Percentiles rank a stretch among this genome's conserved stretches.
phyloP scores from a whole-genome alignment of 164 flowering plant genomes.

The Piper betle region DNA sequence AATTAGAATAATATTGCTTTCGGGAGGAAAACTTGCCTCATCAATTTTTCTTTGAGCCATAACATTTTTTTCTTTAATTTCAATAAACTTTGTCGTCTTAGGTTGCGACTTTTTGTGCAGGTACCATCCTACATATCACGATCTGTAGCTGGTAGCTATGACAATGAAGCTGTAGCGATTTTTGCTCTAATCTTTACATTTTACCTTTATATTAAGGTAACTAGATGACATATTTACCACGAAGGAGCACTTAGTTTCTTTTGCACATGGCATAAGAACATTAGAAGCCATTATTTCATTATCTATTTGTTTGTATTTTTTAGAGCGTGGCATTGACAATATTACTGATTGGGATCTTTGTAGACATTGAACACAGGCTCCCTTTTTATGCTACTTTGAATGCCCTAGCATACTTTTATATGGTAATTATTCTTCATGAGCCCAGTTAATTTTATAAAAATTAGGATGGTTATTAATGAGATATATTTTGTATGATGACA shows the following conservation, averaged over 20 bases:
- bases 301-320: neutral
- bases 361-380: slow-evolving; percentile 98
- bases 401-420: slow-evolving; percentile 86
- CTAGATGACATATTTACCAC: neutral
- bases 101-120: slow-evolving; percentile 25
- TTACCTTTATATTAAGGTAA: slow-evolving; percentile 90
- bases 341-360: slow-evolving; percentile 10
- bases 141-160: slow-evolving; percentile 99
- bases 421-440: slow-evolving; percentile 37
- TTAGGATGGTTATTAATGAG: neutral
- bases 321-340: neutral
- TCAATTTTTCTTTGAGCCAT: too few species aligned
- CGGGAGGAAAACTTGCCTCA: too few species aligned
- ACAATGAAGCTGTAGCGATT: slow-evolving; percentile 99
- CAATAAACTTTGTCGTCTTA: neutral
- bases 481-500: neutral
- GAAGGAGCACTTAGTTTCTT: neutral
- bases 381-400: slow-evolving; percentile 95
- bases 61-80: too few species aligned
- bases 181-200: slow-evolving; percentile 97
- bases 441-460: neutral
- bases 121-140: slow-evolving; percentile 98
- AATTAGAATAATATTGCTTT: too few species aligned
- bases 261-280: neutral
- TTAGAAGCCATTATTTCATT: neutral